phyloP scores from a whole-genome alignment of 2,329 filamentous ascomycete species.

The Penicillium sp. region DNA sequence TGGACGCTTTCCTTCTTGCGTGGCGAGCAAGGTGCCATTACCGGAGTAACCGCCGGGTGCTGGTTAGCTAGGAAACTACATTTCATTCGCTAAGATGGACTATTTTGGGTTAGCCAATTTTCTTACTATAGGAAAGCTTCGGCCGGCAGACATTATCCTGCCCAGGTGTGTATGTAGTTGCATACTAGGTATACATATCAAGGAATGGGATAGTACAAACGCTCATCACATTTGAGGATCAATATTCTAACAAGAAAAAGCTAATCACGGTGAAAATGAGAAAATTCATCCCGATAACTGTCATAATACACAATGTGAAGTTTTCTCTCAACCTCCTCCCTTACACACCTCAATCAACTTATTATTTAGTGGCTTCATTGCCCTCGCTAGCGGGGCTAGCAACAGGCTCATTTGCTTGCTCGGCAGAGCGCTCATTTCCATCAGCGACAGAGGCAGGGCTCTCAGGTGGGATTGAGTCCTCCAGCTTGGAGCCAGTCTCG shows the following conservation, averaged over 20 bases:
- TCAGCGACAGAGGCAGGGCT: conserved; percentile 46
- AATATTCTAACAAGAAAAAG: conserved; percentile 12
- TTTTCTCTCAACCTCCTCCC: conserved; percentile 8
- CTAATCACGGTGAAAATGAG: conserved; percentile 15
- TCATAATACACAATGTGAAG: conserved; percentile 27
- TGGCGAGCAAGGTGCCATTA: too few relatives aligned
- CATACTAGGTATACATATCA: too few relatives aligned
- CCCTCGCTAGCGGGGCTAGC: conserved; percentile 53
- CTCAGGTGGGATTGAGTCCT: conserved; percentile 39
- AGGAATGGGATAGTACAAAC: conserved; percentile 7
- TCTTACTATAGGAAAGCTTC: too few relatives aligned
- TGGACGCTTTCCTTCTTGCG: too few relatives aligned
- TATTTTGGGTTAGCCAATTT: too few relatives aligned
- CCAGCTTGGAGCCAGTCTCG: conserved; percentile 54
- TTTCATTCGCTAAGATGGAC: too few relatives aligned
- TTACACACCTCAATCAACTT: conserved; percentile 7
- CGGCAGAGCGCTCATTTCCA: conserved; percentile 41
- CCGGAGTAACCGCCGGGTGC: too few relatives aligned
- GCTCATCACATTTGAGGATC: conserved; percentile 11
- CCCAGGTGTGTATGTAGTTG: too few relatives aligned
- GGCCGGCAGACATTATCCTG: too few relatives aligned
- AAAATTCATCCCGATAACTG: conserved; percentile 8
- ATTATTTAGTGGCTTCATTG: conserved; percentile 49
- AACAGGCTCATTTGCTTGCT: conserved; percentile 40
- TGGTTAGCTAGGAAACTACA: too few relatives aligned